These are phyloP conservation scores for Claviceps arundinis DNA, from an alignment of 2,329 filamentous ascomycete genomes.

Conservation along the genomic window DNA sequence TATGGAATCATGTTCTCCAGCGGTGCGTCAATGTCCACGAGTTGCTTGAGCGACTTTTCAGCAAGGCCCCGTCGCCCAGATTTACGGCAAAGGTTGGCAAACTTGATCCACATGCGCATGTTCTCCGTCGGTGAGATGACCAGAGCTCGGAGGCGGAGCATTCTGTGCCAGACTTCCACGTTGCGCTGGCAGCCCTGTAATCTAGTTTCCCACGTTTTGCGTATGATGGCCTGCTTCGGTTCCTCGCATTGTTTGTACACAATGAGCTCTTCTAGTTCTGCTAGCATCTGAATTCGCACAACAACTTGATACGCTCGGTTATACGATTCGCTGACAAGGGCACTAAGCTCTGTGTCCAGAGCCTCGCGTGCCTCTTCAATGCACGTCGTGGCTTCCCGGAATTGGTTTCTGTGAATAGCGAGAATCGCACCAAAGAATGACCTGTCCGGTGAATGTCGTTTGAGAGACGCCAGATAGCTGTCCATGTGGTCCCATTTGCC, in stretches of 20 bases:
- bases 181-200: constrained; percentile 92
- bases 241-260: constrained; percentile 90
- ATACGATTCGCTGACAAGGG: constrained; percentile 95
- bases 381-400: constrained; percentile 75
- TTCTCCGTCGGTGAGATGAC: constrained; percentile 89
- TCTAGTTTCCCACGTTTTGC: constrained; percentile 88
- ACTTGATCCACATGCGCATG: constrained; percentile 99
- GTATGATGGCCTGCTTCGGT: constrained; percentile 81
- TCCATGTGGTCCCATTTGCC: constrained; percentile 99
- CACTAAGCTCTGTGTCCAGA: constrained; percentile 88
- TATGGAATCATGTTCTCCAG: constrained; percentile 49
- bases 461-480: constrained; percentile 90
- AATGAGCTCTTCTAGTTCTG: constrained; percentile 95
- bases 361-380: constrained; percentile 88
- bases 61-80: constrained; percentile 87
- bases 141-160: constrained; percentile 86
- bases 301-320: constrained; percentile 97
- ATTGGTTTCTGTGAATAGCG: constrained; percentile 88
- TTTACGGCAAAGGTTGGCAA: constrained; percentile 94
- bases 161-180: constrained; percentile 95
- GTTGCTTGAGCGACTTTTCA: constrained; percentile 82
- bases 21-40: constrained; percentile 61
- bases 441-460: constrained; percentile 79
- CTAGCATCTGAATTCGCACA: constrained; percentile 96
- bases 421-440: constrained; percentile 97